Evolutionary conservation across 805 yeast species (phyloP).

Genomic region (Candida chauliodis): DNA sequence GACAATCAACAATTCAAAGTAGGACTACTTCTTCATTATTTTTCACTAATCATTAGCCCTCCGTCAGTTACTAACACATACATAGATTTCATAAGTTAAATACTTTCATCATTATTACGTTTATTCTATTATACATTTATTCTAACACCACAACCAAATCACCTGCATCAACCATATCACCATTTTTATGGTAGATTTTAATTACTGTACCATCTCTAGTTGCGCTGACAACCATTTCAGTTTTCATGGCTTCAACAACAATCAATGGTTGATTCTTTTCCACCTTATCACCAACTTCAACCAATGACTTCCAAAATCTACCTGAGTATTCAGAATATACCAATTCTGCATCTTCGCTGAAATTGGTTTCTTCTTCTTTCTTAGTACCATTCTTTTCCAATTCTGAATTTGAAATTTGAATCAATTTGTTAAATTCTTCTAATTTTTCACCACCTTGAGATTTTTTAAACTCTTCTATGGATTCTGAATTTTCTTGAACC

Average conservation of each 20-base stretch:
- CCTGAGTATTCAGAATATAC: constrained; percentile 97
- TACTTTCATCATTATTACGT: too few relatives aligned
- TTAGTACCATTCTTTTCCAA: constrained; percentile 51
- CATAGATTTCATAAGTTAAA: too few relatives aligned
- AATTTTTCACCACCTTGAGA: constrained; percentile 76
- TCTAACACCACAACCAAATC: constrained; percentile 85
- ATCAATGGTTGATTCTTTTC: constrained; percentile 73
- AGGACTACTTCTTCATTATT: too few relatives aligned
- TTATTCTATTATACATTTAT: constrained; percentile 13
- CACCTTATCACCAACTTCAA: constrained; percentile 72
- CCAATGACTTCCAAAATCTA: constrained; percentile 91
- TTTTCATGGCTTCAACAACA: constrained; percentile 97
- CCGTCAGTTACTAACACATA: too few relatives aligned
- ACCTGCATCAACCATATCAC: constrained; percentile 97
- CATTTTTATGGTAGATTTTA: constrained; percentile 74
- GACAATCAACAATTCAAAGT: too few relatives aligned
- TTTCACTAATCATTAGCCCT: too few relatives aligned
- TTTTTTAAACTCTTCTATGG: constrained; percentile 65
- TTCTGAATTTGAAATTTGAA: constrained; percentile 77
- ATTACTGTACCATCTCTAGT: constrained; percentile 67
- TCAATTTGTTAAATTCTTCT: constrained; percentile 80
- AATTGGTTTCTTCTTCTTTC: constrained; percentile 49
- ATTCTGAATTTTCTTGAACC: constrained; percentile 68
- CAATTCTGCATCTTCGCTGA: constrained; percentile 70
- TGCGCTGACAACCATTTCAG: constrained; percentile 87